Conservation (phyloP, 139 green algal species). For the Nannochloris sp. region DNA sequence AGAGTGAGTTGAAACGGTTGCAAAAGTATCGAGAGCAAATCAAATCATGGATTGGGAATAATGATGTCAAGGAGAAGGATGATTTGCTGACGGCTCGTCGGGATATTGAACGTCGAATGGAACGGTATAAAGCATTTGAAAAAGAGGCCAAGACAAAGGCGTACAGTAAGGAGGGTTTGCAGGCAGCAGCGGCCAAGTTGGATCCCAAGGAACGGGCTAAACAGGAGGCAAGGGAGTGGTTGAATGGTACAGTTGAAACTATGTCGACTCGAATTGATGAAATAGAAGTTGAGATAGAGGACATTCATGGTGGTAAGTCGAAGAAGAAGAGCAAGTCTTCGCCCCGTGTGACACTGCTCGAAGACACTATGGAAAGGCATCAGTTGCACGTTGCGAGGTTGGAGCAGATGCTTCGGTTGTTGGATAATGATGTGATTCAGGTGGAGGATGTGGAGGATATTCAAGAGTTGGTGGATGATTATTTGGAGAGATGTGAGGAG, state of each 20-base stretch:
- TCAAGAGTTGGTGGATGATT: slow-evolving; percentile 84
- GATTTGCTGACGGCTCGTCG: slow-evolving; percentile 69
- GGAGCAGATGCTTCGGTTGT: slow-evolving; percentile 79
- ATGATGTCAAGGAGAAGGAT: slow-evolving; percentile 97
- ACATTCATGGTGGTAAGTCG: slow-evolving; percentile 52
- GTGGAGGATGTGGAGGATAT: slow-evolving; percentile 65
- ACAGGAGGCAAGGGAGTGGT: slow-evolving; percentile 82
- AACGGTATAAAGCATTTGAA: slow-evolving; percentile 93
- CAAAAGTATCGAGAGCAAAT: slow-evolving; percentile 96
- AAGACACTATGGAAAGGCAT: slow-evolving; percentile 62
- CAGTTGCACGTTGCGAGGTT: slow-evolving; percentile 67
- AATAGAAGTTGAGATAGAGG: slow-evolving; percentile 90
- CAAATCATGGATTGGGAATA: slow-evolving; percentile 87
- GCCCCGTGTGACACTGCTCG: slow-evolving; percentile 42
- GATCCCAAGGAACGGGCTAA: slow-evolving; percentile 83
- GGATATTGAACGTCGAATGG: slow-evolving; percentile 94
- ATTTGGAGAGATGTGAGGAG: slow-evolving; percentile 68
- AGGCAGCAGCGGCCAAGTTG: slow-evolving; percentile 31
- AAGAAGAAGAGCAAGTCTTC: slow-evolving; percentile 66
- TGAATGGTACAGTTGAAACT: slow-evolving; percentile 70
- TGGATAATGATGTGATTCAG: slow-evolving; percentile 90
- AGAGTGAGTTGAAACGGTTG: slow-evolving; percentile 99
- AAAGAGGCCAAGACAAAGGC: slow-evolving; percentile 96
- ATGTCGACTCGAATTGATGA: slow-evolving; percentile 79
- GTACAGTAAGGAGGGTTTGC: slow-evolving; percentile 82